A percentile compares a stretch with the other conserved stretches of the same genome.
Evolutionary conservation across 495 filamentous ascomycete species (phyloP).

Genomic region (Aspergillus homomorphus): DNA sequence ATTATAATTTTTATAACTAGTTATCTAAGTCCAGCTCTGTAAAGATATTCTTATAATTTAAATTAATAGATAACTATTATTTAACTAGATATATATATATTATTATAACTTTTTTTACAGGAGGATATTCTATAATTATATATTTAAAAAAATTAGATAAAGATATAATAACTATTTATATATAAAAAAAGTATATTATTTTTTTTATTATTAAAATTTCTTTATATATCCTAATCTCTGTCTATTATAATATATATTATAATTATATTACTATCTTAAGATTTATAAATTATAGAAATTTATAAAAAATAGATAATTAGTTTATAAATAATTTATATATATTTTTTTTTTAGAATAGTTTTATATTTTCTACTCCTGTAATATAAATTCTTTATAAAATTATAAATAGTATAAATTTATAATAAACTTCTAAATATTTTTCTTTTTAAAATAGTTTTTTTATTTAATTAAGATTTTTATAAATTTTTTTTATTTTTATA

Average conservation of each 20-base stretch:
- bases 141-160: neutral
- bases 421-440: neutral
- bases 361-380: neutral
- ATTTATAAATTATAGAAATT: too few relatives aligned
- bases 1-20: neutral
- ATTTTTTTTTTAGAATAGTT: neutral
- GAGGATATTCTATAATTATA: neutral
- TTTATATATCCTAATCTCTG: neutral
- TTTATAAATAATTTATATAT: neutral
- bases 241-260: neutral
- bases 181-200: neutral
- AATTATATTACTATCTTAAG: neutral
- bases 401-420: neutral
- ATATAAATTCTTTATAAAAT: neutral
- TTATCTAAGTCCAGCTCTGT: neutral
- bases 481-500: neutral
- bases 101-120: neutral
- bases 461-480: neutral
- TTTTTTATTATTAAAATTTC: neutral
- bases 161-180: neutral
- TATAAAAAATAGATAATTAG: neutral
- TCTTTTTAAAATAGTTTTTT: constrained; percentile 1
- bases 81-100: neutral
- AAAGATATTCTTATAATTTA: neutral
- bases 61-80: neutral